Conservation (phyloP, 805 yeast species). For the Candida insectalens region DNA sequence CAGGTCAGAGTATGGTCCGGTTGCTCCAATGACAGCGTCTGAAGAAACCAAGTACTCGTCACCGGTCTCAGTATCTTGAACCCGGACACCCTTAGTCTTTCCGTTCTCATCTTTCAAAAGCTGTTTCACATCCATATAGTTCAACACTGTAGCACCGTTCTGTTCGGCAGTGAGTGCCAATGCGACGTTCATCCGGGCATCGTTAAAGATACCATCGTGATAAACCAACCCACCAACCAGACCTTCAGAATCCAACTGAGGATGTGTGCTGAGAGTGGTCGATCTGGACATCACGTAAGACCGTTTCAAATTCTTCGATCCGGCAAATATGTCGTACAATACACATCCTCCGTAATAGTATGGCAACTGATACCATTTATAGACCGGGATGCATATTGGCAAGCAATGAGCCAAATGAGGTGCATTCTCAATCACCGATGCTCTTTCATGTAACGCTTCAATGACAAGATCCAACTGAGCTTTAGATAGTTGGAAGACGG, state of each 20-base stretch:
- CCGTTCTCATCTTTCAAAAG: conserved; percentile 54
- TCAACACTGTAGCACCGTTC: conserved; percentile 81
- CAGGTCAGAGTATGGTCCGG: conserved; percentile 87
- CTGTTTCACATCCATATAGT: conserved; percentile 75
- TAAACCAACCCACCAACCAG: conserved; percentile 88
- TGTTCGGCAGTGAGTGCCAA: conserved; percentile 80
- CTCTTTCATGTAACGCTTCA: conserved; percentile 83
- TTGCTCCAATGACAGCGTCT: conserved; percentile 77
- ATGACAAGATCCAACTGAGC: conserved; percentile 82
- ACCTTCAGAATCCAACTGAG: conserved; percentile 69
- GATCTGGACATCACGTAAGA: conserved; percentile 64
- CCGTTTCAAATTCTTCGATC: conserved; percentile 70
- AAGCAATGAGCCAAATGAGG: conserved; percentile 81
- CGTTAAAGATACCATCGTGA: conserved; percentile 93
- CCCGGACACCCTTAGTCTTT: conserved; percentile 67
- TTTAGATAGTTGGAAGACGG: conserved; percentile 83
- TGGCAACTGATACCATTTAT: conserved; percentile 92
- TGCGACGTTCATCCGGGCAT: conserved; percentile 80
- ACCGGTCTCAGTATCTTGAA: conserved; percentile 62
- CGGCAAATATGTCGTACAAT: conserved; percentile 88
- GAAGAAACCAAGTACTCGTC: conserved; percentile 53
- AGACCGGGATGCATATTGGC: conserved; percentile 94
- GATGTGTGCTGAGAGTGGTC: conserved; percentile 65
- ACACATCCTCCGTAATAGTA: conserved; percentile 88
- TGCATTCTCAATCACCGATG: conserved; percentile 78